These are phyloP conservation scores for Coemansia sp. DNA, from an alignment of 192 early-diverging fungal genomes.

Conservation along the genomic window DNA sequence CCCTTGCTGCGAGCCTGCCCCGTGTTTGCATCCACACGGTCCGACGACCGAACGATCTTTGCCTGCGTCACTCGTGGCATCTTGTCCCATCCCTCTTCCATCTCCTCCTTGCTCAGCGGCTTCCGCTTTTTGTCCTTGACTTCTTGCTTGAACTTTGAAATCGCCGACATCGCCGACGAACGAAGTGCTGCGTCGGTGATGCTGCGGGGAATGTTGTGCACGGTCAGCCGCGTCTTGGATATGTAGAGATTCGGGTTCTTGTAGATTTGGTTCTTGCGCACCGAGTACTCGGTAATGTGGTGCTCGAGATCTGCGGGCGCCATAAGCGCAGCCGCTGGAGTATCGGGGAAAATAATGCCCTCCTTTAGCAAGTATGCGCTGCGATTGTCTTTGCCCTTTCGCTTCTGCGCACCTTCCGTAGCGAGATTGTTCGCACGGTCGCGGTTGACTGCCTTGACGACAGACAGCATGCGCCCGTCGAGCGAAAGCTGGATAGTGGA, in stretches of 20 bases:
- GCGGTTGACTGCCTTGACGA: slow-evolving; percentile 77
- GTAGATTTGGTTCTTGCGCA: slow-evolving; percentile 76
- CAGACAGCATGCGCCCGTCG: slow-evolving; percentile 79
- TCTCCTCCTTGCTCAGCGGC: slow-evolving; percentile 61
- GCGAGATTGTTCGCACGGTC: slow-evolving; percentile 66
- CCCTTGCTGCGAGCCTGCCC: slow-evolving; percentile 75
- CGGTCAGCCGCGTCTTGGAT: slow-evolving; percentile 83
- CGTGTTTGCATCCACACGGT: slow-evolving; percentile 73
- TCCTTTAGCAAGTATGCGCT: slow-evolving; percentile 89
- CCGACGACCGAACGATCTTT: slow-evolving; percentile 78
- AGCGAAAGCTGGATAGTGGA: slow-evolving; percentile 63
- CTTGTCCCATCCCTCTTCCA: slow-evolving; percentile 65
- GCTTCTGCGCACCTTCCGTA: slow-evolving; percentile 59
- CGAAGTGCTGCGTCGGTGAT: slow-evolving; percentile 74
- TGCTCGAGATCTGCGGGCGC: slow-evolving; percentile 80
- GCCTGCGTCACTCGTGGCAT: slow-evolving; percentile 66
- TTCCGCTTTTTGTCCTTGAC: slow-evolving; percentile 61
- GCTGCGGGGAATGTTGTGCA: slow-evolving; percentile 77
- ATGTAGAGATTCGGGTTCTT: slow-evolving; percentile 89
- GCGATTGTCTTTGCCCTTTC: slow-evolving; percentile 75
- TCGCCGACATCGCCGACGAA: slow-evolving; percentile 57
- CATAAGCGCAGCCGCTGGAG: slow-evolving; percentile 72
- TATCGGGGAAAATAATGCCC: slow-evolving; percentile 85
- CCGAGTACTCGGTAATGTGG: slow-evolving; percentile 71
- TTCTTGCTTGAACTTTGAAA: slow-evolving; percentile 76